Conservation (phyloP, 163 green algal genomes). For the Prototheca cutis region DNA sequence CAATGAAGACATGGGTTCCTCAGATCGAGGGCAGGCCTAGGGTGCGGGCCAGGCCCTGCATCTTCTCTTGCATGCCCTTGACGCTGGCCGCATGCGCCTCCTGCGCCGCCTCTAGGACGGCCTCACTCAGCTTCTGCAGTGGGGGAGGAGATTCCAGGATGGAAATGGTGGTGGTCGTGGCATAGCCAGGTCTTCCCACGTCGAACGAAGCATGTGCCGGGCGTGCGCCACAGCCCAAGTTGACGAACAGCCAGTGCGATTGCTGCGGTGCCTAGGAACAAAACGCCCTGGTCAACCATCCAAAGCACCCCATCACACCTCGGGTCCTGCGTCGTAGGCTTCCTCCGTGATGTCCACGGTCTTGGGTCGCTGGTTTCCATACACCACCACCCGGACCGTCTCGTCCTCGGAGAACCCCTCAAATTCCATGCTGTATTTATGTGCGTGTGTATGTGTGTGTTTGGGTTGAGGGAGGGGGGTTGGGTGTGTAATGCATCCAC, state of each 20-base stretch:
- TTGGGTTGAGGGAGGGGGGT: not conserved
- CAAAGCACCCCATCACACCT: conserved; percentile 20
- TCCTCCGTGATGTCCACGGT: conserved; percentile 52
- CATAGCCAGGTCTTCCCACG: too few species aligned
- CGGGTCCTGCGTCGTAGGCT: conserved; percentile 34
- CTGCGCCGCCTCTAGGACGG: conserved; percentile 41
- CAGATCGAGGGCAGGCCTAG: conserved; percentile 27
- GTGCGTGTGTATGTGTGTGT: too few species aligned
- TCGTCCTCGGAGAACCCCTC: conserved; percentile 54
- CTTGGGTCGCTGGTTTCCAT: conserved; percentile 49
- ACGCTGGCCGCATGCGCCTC: conserved; percentile 50
- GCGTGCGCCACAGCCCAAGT: too few species aligned
- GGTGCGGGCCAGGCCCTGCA: conserved; percentile 28
- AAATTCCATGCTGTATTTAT: conserved; percentile 31
- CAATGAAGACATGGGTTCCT: too few species aligned
- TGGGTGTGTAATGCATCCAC: too few species aligned
- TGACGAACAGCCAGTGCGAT: too few species aligned
- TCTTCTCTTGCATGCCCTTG: conserved; percentile 43
- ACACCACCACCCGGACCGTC: conserved; percentile 52
- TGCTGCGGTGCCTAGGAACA: too few species aligned
- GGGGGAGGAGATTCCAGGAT: too few species aligned
- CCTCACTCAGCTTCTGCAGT: conserved; percentile 17
- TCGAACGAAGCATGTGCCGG: too few species aligned
- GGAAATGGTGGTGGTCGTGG: too few species aligned
- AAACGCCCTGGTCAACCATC: too few species aligned